A percentile compares a stretch with the other conserved stretches of the same genome.
phyloP scores from a whole-genome alignment of 208 protist genomes.

The Trypanosoma rangeli region DNA sequence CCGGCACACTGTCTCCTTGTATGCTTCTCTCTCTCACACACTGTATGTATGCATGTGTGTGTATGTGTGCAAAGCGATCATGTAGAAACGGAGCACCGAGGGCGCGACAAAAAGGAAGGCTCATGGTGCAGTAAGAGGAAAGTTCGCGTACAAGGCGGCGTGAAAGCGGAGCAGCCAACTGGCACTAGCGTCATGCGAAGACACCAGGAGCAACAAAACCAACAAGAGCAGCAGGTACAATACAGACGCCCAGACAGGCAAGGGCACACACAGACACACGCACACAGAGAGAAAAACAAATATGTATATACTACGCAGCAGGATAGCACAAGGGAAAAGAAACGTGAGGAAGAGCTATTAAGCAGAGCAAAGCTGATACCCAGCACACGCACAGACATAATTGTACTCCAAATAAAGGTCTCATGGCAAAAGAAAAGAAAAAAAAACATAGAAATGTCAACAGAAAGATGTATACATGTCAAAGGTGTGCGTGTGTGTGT shows the following conservation, averaged over 20 bases:
- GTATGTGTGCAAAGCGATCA: background rate
- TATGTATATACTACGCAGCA: no score
- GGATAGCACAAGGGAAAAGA: no score
- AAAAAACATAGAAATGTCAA: no score
- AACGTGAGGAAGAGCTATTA: no score
- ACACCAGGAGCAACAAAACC: background rate
- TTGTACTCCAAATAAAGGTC: no score
- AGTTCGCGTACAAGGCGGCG: background rate
- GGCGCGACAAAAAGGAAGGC: constrained; percentile 11
- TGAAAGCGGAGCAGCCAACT: background rate
- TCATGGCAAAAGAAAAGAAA: no score
- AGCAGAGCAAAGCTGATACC: no score
- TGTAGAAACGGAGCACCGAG: constrained; percentile 11
- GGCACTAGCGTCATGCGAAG: background rate
- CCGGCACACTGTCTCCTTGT: background rate
- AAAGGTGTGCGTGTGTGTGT: no score
- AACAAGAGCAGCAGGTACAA: background rate
- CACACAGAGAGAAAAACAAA: background rate
- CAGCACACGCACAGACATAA: no score
- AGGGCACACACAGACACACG: background rate
- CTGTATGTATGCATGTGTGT: background rate
- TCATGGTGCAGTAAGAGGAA: background rate
- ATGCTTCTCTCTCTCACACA: background rate
- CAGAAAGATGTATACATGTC: no score
- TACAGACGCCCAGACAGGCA: background rate